phyloP scores from a whole-genome alignment of 2,329 filamentous ascomycete genomes.

The Pestalotiopsis sp. region DNA sequence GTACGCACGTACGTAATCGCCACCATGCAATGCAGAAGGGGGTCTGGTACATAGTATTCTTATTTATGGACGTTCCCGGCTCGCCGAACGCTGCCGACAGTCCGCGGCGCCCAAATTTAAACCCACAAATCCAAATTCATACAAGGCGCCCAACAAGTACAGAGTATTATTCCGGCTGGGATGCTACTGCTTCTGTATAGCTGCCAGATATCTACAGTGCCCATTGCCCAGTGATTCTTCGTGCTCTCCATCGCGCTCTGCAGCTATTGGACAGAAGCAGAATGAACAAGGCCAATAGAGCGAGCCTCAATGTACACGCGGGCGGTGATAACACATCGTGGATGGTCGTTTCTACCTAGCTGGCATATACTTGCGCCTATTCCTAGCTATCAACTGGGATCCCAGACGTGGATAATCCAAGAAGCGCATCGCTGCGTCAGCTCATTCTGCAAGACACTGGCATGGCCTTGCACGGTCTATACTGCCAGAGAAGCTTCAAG shows the following conservation, averaged over 20 bases:
- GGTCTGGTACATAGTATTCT: background rate
- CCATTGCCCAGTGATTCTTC: background rate
- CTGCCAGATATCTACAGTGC: background rate
- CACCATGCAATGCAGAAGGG: background rate
- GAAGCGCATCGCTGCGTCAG: conserved; percentile 6
- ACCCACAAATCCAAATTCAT: background rate
- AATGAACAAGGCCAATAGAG: background rate
- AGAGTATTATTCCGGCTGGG: background rate
- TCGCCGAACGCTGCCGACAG: background rate
- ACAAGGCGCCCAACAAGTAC: background rate
- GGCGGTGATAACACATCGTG: background rate
- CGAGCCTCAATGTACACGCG: background rate
- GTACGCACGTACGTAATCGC: background rate
- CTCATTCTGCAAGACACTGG: background rate
- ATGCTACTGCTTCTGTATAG: background rate
- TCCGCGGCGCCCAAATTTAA: background rate
- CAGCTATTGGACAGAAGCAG: background rate
- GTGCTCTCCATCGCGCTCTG: background rate
- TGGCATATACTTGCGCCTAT: background rate
- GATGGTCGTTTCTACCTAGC: background rate
- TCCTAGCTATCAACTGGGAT: background rate
- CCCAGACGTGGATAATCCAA: background rate
- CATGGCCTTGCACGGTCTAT: conserved; percentile 8
- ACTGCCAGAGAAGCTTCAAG: background rate
- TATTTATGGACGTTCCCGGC: background rate